Evolutionary conservation across 306 rosid genomes (phyloP), one percentile per base, ranked within the genome.

Genomic region (Castanea sativa): DNA sequence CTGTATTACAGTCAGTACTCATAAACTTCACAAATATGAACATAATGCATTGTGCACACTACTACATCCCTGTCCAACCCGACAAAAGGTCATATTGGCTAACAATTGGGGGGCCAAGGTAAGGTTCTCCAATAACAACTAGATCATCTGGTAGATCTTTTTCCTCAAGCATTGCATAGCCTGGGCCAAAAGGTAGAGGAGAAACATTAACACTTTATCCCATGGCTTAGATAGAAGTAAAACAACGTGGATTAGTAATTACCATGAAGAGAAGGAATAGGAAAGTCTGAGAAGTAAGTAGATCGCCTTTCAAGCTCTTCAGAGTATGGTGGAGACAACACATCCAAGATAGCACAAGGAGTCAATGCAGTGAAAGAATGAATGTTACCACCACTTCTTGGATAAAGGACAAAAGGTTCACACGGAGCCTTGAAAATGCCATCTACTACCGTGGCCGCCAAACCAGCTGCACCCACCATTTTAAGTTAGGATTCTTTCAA

Each of bases 371-470:
- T 86, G 70, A 91, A 89, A 27, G 86, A 81, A 77, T 91, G 97
- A 68, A 91, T 86, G 81, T 91, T 91, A 4, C 97, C 97, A 19
- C 97, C 97, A 69, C 88, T 83, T 64, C 75, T 82, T 69, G 97
- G 97, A 82, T 85, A 91, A 27, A 89, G 45, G 15, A 86, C 60
- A 3, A 83, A 32, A 33, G 91, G 69, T 29, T 91, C 88, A 33
- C 86, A 71, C n/a, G 90, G 90, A 15, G 91, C 88, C 43, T 69
- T 75, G n/a, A 82, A 7, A 15, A 78, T 76, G 32, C 80, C 82
- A 19, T 91, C 96, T 2, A 53, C 76, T 41, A 83, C 92, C 52
- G 4, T 81, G 19, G 88, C 77, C 20, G 86, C 93, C 79, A 91
- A 76, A 69, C 92, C 92, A 76, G 69, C 95, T 91, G 68, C 83